Base-by-base conservation (phyloP, 306 rosid genomes). In the Canavalia ensiformis region DNA sequence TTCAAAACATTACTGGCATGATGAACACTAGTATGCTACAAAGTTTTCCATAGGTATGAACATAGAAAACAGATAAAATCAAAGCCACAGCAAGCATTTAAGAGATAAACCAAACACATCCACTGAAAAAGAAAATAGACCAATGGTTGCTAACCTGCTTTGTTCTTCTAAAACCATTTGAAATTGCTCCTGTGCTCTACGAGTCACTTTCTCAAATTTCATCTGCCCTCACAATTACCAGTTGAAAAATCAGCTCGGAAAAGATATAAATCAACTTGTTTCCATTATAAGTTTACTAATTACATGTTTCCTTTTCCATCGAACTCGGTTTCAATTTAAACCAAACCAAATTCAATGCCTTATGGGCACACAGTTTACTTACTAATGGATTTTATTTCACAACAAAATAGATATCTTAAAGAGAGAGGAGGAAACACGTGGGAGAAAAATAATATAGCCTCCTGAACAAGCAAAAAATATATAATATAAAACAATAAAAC, bases 141-240 rank as follows among this genome's bases (percentile, higher is more conserved):
- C 37, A 81, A 49, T 46, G 51, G 42, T 58, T 45, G 8, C 47
- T 8, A 67, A 91, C 99, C 98, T 93, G 93, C 93, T 95, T 87
- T 93, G 90, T 80, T 93, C 97, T 86, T 95, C 99, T 78, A 95
- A 80, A 51, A 84, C 98, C 90, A 89, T 91, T 84, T 95, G 99
- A 84, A 95, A 89, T 84, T 95, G 99, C 88, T 91, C 99, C 75
- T 93, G 98, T 6, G 99, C 98, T 86, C 93, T 90, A 33, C 99
- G 98, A 84, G 98, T 91, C 80, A 93, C 98, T 86, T 87, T 77
- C 92, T 93, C 99, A 76, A 95, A 80, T 81, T 88, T 94, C 91
- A 91, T 86, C 99, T 95, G 90, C 83, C 78, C 85, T 56, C 69
- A 8, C 73, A 76, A 72, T 56, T 75, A 59, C 72, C 72, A 55